Evolutionary conservation across 228 moss, liverwort and hornwort genomes (phyloP), one percentile per base, ranked within the genome.

Genomic region (Sphagnum magellanicum): DNA sequence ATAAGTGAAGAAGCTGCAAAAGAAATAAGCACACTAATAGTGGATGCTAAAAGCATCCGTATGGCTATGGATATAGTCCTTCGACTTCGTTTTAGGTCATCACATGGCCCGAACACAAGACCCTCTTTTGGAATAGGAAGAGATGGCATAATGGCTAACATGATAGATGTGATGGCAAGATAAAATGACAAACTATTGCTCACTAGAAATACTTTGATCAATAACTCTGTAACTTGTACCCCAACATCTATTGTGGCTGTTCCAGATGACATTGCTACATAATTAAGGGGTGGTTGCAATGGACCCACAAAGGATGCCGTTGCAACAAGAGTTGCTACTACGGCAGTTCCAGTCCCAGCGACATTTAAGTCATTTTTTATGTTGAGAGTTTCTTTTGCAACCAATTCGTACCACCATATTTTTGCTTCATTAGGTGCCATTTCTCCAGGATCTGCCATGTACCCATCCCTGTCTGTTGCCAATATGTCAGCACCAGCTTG

Each of bases 251-350:
- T 1, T 16, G 16, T 10, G 63, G 16, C n/a, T 9, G 16, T 16
- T 50, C 51, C 13, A 13, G 13, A 16, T 5, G 15, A 8, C 6
- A 3, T 14, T 1, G 4, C 50, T 6, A 6, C 67, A 52, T 68
- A 68, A 16, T 53, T 53, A 8, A 51, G 50, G 16, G 67, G 67
- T 15, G 67, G 67, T 50, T 68, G 67, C 67, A 67, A 32, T 7
- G 67, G 67, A 8, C 67, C 67, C 67, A 67, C 9, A 52, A 51
- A 68, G 0, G 67, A 68, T 51, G 67, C 67, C 9, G 67, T 68
- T 9, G 67, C 67, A 51, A 68, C 52, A 6, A 68, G 51, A 5
- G 67, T 49, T 51, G 67, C 52, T 15, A 53, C 57, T 17, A 68
- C 67, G 0, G 67, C 52, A 5, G 57, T 52, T 7, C 52, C 67